Base-by-base conservation (phyloP, 805 yeast genomes). In the Debaryomyces maramus region DNA sequence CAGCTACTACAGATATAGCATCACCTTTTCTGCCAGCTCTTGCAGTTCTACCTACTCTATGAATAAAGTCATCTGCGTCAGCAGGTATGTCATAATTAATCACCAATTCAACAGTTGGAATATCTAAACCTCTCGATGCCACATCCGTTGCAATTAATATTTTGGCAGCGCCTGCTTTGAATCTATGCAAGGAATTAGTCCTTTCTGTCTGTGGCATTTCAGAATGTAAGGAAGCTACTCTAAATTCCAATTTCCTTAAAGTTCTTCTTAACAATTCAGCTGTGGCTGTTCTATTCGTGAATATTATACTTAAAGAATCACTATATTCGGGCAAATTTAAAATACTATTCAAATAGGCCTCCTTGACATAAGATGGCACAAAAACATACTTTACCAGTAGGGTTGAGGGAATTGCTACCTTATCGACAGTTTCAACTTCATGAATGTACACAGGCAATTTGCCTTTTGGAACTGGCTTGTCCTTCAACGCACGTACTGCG, bases 41-140 rank as follows among this genome's bases (percentile, higher is more conserved):
- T 7, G 98, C 99, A 9, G 99, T 91, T 79, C 99, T 87, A 70
- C 99, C 99, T 8, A 91, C 96, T 62, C 99, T 75, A 65, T 93
- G 99, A 39, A 93, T 89, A 54, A 88, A 93, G 47, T 93, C 97
- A 56, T 93, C 97, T 3, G 98, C 87, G 56, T 93, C 97, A 0
- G 93, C 89, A 4, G 99, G 99, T 17, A 93, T 79, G 56, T 93
- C 98, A 56, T 78, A 93, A 59, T 93, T 93, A 18, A 93, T 67
- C 18, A 93, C 98, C 51, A 93, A 70, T 56, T 83, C 91, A 3
- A 93, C 99, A 6, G 80, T 74, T 8, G 98, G 99, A 41, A 93
- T 93, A 74, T 93, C 99, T 48, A 93, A 75, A 61, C 99, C 99
- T 78, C 99, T 81, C 20, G 96, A 83, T 2, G 97, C 99, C 16